Percentiles rank a stretch among this genome's conserved stretches.
Conservation (phyloP, 1,139 yeast genomes). For the Yamadazyma dendronema region DNA sequence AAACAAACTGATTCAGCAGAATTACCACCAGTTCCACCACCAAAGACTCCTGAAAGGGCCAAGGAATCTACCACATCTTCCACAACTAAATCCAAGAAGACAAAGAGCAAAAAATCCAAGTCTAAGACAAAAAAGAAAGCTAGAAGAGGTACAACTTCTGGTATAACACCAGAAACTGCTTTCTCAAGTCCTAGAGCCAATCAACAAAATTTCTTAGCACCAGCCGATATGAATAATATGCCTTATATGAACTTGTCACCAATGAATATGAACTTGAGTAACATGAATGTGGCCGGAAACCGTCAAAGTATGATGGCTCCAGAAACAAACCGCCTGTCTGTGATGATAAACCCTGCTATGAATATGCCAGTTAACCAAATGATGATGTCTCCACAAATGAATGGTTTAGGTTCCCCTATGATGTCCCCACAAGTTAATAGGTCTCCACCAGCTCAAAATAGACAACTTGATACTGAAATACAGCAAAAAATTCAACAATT, state of each 20-base stretch:
- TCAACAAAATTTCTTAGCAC: too few relatives aligned
- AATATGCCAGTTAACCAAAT: conserved; percentile 8
- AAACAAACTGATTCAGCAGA: conserved; percentile 4
- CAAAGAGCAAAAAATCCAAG: conserved; percentile 9
- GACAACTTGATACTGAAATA: conserved; percentile 21
- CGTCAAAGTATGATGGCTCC: conserved; percentile 22
- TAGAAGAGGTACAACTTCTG: neutral
- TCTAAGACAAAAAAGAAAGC: conserved; percentile 2
- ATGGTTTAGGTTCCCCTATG: neutral
- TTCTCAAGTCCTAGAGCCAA: too few relatives aligned
- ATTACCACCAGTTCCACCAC: neutral
- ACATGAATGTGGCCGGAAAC: conserved; percentile 9
- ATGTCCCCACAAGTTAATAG: neutral
- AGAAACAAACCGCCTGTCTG: conserved; percentile 21
- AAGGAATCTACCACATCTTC: conserved; percentile 3
- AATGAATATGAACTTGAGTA: conserved; percentile 1
- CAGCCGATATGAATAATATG: neutral
- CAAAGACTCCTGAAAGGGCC: conserved; percentile 2
- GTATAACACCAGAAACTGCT: neutral
- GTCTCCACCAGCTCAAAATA: conserved; percentile 2
- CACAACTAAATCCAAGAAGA: conserved; percentile 6
- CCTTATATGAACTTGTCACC: conserved; percentile 2
- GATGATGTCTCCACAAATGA: neutral
- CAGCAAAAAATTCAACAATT: conserved; percentile 37
- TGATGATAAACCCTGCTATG: conserved; percentile 13